Percentiles rank a stretch among this genome's conserved stretches.
phyloP scores from a whole-genome alignment of 2,329 filamentous ascomycete genomes.

The Penicillium sp. region DNA sequence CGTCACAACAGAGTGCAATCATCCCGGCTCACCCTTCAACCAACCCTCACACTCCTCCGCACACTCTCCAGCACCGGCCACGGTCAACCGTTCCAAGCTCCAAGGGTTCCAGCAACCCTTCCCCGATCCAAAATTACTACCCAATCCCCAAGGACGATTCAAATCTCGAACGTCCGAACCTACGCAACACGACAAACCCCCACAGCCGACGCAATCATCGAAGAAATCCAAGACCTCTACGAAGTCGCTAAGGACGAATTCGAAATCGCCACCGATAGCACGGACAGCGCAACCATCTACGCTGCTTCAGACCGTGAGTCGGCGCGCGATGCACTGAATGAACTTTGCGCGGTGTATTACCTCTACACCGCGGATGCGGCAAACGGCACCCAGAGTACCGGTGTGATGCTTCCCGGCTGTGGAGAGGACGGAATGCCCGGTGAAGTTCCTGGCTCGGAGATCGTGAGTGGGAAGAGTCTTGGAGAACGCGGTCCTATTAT shows the following conservation, averaged over 20 bases:
- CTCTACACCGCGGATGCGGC: slow-evolving; percentile 27
- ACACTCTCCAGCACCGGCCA: no score
- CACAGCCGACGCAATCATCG: slow-evolving; percentile 31
- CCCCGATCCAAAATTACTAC: neutral
- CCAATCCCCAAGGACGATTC: neutral
- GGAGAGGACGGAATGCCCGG: slow-evolving; percentile 2
- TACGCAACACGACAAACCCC: slow-evolving; percentile 8
- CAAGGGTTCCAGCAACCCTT: no score
- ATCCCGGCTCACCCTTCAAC: no score
- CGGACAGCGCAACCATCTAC: slow-evolving; percentile 42
- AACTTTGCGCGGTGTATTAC: slow-evolving; percentile 32
- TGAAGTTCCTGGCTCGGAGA: slow-evolving; percentile 2
- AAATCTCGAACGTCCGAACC: slow-evolving; percentile 3
- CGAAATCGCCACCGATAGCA: slow-evolving; percentile 47
- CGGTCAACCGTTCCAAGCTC: no score
- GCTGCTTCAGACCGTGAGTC: slow-evolving; percentile 43
- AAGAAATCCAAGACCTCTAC: slow-evolving; percentile 37
- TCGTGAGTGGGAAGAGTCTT: neutral
- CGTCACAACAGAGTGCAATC: no score
- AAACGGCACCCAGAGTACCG: slow-evolving; percentile 3
- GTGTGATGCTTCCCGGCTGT: slow-evolving; percentile 1
- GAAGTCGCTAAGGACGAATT: slow-evolving; percentile 46
- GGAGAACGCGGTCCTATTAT: slow-evolving; percentile 19
- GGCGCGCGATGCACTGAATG: slow-evolving; percentile 43
- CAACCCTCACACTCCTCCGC: no score